Evolutionary conservation across 306 rosid species (phyloP), one percentile per base, ranked within the genome.

Genomic region (Sindora glabra): DNA sequence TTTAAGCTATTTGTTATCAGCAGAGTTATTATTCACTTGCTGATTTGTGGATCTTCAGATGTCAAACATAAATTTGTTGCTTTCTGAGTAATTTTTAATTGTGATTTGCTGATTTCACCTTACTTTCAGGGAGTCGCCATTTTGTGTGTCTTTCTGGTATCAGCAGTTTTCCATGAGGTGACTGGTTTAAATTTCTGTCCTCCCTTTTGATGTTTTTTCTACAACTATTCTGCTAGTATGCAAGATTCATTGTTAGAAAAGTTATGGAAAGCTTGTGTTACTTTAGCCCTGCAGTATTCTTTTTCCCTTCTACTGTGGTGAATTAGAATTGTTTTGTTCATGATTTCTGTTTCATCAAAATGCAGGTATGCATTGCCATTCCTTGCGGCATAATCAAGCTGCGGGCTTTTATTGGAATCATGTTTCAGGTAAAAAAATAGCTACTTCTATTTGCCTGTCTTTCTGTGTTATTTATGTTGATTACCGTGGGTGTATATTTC

Each of bases 151-250:
- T 92, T 88, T 69, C 78, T 92, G 46, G 84, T 88, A 48, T 92
- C 98, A 65, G 98, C 96, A 0, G 74, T 88, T 48, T 92, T 92
- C 73, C 98, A 92, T 58, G 98, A 92, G 98, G 98, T 88, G 69
- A 5, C 47, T 50, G 44, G 32, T 62, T 62, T 30, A 8, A 41
- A 68, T 65, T 40, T 19, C 21, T 49, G 8, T 21, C 62, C 58
- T 22, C 0, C 10, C 27, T n/a, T n/a, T n/a, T n/a, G n/a, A n/a
- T n/a, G n/a, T n/a, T n/a, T n/a, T n/a, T n/a, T n/a, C n/a, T n/a
- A n/a, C n/a, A n/a, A 14, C 63, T 36, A 15, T 2, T 44, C 64
- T 16, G 24, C 49, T 23, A 27, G 14, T 51, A n/a, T 26, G 34
- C 54, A 4, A 19, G 10, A n/a, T 40, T 13, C 36, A 19, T 27